Percentiles rank a stretch among this genome's conserved stretches.
Evolutionary conservation across 495 filamentous ascomycete species (phyloP).

Genomic region (Penicillium silybi): DNA sequence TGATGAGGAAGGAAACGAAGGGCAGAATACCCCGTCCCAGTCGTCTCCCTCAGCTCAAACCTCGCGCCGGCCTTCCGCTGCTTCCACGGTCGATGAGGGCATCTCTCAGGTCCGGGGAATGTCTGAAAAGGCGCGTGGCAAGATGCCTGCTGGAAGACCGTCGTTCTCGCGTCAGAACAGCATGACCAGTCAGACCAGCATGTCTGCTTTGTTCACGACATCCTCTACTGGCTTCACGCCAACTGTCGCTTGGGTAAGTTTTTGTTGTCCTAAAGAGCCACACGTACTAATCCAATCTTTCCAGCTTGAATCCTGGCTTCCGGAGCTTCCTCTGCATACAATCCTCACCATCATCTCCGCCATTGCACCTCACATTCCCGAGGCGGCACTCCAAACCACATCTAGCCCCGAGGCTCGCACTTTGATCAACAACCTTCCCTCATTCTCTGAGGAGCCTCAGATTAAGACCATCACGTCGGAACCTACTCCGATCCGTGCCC

Average conservation of each 20-base stretch:
- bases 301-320: slow-evolving; percentile 93
- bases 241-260: slow-evolving; percentile 65
- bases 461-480: slow-evolving; percentile 61
- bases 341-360: slow-evolving; percentile 72
- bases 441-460: slow-evolving; percentile 62
- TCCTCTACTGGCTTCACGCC: slow-evolving; percentile 66
- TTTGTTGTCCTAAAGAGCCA: neutral
- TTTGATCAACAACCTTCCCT: slow-evolving; percentile 47
- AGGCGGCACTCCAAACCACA: slow-evolving; percentile 30
- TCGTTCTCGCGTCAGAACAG: slow-evolving; percentile 91
- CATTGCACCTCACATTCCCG: slow-evolving; percentile 46
- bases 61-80: slow-evolving; percentile 68
- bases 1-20: slow-evolving; percentile 54
- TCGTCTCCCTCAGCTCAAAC: slow-evolving; percentile 67
- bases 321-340: slow-evolving; percentile 86
- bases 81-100: slow-evolving; percentile 71
- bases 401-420: slow-evolving; percentile 36
- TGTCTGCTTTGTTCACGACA: slow-evolving; percentile 51
- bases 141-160: slow-evolving; percentile 83
- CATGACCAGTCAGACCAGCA: slow-evolving; percentile 73
- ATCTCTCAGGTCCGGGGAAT: slow-evolving; percentile 87
- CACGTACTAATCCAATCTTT: slow-evolving; percentile 7
- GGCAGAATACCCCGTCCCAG: slow-evolving; percentile 62
- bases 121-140: slow-evolving; percentile 96
- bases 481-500: slow-evolving; percentile 68